phyloP scores from a whole-genome alignment of 768 basidiomycete species.

The Xerocomus potaroensis region DNA sequence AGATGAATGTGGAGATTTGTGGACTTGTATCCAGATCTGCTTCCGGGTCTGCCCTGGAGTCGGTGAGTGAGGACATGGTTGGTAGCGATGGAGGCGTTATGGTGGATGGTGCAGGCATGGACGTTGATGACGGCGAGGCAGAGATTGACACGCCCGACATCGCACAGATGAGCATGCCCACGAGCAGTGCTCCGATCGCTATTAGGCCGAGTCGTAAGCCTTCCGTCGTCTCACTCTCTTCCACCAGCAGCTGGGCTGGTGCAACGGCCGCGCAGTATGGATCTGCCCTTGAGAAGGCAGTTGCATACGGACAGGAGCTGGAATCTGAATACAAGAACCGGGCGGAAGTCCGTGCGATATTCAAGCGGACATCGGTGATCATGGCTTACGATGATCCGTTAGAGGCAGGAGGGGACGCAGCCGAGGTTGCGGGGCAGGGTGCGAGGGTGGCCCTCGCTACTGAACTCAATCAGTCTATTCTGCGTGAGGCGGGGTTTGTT shows the following conservation, averaged over 20 bases:
- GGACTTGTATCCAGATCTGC: constrained; percentile 23
- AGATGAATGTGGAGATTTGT: constrained; percentile 26
- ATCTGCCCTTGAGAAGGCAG: constrained; percentile 57
- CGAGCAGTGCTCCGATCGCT: constrained; percentile 26
- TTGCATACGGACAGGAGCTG: constrained; percentile 70
- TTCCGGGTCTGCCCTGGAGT: constrained; percentile 24
- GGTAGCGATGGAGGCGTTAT: constrained; percentile 41
- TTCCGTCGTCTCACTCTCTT: constrained; percentile 27
- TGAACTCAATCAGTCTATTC: constrained; percentile 77
- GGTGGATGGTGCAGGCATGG: constrained; percentile 54
- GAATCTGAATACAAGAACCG: constrained; percentile 65
- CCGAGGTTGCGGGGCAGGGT: constrained; percentile 64
- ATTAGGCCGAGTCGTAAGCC: constrained; percentile 29
- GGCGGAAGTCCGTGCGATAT: constrained; percentile 58
- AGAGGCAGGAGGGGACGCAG: constrained; percentile 59
- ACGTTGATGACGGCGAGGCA: constrained; percentile 36
- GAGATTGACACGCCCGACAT: constrained; percentile 29
- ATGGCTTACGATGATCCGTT: constrained; percentile 77
- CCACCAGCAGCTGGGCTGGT: constrained; percentile 21
- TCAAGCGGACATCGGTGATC: constrained; percentile 73
- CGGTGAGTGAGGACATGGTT: constrained; percentile 32
- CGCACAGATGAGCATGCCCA: constrained; percentile 9
- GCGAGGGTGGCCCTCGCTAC: constrained; percentile 64
- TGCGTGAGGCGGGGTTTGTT: constrained; percentile 52
- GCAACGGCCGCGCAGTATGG: constrained; percentile 43